Evolutionary conservation across 495 filamentous ascomycete genomes (phyloP), one percentile per base, ranked within the genome.

Genomic region (Tuber magnatum): DNA sequence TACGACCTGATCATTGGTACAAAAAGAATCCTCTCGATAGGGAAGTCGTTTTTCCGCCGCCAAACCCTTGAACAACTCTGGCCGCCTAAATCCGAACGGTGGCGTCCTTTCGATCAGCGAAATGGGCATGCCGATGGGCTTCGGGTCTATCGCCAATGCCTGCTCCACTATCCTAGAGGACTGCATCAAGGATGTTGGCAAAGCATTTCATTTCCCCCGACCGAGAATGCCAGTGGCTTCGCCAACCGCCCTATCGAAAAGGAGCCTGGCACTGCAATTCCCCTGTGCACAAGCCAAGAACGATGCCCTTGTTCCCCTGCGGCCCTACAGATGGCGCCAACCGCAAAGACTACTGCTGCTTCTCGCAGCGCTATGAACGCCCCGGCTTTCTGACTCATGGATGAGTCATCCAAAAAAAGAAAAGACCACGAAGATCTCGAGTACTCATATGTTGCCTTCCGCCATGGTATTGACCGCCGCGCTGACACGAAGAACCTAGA

Each of bases 1-100:
- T 97, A 90, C 80, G 94, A 97, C 83, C 83, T 98, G 72, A 92
- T 98, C 78, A 90, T 98, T 75, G 93, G 92, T 1, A 91, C 93
- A 1, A 92, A 97, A 81, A 87, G 89, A 44, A 84, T 97, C 32
- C 90, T 94, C 84, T 87, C 88, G 12, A 82, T 94, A 14, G 85
- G 86, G 40, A 90, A 94, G 81, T 89, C 92, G 6, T 92, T 89
- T 77, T 84, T 90, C 80, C 92, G 93, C 28, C 93, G 92, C 79
- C 86, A 88, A 38, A 86, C 93, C 69, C 85, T 96, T 16, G 88
- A 96, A 81, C 96, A 95, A 68, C 86, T 97, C 8, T 98, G 94
- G 94, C 86, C 87, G 97, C 74, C 86, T 97, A 1, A 90, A 91
- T 41, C 92, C 92, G 16, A 87, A 92, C 42, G 94, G 94, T 14